phyloP scores from a whole-genome alignment of 768 basidiomycete species.

The Russula griseocarnosa region DNA sequence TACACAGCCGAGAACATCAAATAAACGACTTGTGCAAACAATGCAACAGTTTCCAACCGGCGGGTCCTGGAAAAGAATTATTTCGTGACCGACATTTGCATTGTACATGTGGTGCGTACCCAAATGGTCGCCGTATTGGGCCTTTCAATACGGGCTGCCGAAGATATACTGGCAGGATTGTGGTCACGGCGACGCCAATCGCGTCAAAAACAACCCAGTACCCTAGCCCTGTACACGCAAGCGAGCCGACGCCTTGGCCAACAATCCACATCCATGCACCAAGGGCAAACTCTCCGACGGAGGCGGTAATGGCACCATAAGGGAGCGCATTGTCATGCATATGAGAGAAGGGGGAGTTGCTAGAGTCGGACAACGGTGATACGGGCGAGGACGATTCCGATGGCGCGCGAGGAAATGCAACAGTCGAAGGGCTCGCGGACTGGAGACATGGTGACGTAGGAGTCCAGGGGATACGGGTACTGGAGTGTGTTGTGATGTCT shows the following conservation, averaged over 20 bases:
- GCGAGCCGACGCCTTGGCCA: slow-evolving; percentile 83
- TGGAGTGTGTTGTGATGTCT: slow-evolving; percentile 57
- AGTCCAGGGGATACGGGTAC: slow-evolving; percentile 67
- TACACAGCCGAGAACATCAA: slow-evolving; percentile 93
- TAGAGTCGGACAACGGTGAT: slow-evolving; percentile 11
- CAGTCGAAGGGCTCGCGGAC: slow-evolving; percentile 13
- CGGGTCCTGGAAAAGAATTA: slow-evolving; percentile 45
- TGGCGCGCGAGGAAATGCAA: slow-evolving; percentile 8
- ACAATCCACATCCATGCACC: slow-evolving; percentile 81
- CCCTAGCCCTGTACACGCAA: slow-evolving; percentile 85
- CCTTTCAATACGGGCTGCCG: slow-evolving; percentile 34
- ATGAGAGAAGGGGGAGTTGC: slow-evolving; percentile 17
- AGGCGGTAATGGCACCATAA: slow-evolving; percentile 24
- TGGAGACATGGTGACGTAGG: slow-evolving; percentile 45
- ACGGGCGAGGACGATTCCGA: slow-evolving; percentile 11
- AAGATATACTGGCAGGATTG: slow-evolving; percentile 46
- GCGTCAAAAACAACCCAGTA: slow-evolving; percentile 97
- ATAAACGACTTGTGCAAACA: slow-evolving; percentile 91
- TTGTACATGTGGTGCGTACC: slow-evolving; percentile 42
- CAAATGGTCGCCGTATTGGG: slow-evolving; percentile 47
- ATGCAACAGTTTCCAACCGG: slow-evolving; percentile 61
- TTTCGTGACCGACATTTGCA: not conserved
- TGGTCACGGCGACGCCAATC: slow-evolving; percentile 62
- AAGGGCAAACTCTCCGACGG: slow-evolving; percentile 50
- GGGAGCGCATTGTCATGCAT: slow-evolving; percentile 16